A percentile compares a stretch with the other conserved stretches of the same genome.
Conservation (phyloP, 768 basidiomycete species). For the Glaciozyma antarctica region DNA sequence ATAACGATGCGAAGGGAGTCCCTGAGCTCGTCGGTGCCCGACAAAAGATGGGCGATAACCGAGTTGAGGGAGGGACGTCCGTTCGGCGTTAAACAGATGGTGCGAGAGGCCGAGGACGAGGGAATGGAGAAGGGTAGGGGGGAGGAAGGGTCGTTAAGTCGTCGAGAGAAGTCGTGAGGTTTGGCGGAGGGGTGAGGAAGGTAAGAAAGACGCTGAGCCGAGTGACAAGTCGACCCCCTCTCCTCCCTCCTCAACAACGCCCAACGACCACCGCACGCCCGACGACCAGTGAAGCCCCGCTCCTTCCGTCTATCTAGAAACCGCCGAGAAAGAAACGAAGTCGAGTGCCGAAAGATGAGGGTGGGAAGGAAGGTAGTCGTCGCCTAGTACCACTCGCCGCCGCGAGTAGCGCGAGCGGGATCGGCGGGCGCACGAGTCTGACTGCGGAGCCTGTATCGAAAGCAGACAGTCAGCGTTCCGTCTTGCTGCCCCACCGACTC, state of each 20-base stretch:
- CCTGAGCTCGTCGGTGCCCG: background rate
- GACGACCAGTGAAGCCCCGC: background rate
- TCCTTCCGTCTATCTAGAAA: background rate
- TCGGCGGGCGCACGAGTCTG: constrained; percentile 24
- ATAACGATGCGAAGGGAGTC: background rate
- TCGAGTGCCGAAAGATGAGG: background rate
- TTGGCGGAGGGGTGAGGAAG: background rate
- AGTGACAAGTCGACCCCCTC: too few species aligned
- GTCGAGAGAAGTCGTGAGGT: background rate
- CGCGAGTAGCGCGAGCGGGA: background rate
- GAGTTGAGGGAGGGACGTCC: background rate
- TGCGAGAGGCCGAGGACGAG: background rate
- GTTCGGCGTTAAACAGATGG: background rate
- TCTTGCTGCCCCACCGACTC: too few species aligned
- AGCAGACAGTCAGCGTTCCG: background rate
- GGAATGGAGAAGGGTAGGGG: background rate
- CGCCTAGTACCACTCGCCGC: constrained; percentile 28
- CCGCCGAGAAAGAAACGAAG: background rate
- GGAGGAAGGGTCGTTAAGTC: too few species aligned
- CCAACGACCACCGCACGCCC: background rate
- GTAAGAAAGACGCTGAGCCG: background rate
- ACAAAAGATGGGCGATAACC: constrained; percentile 11
- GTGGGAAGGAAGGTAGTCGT: background rate
- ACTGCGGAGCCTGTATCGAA: constrained; percentile 18
- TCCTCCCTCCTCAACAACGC: background rate